Conservation (phyloP, 495 filamentous ascomycete genomes). For the Rusavskia elegans region DNA sequence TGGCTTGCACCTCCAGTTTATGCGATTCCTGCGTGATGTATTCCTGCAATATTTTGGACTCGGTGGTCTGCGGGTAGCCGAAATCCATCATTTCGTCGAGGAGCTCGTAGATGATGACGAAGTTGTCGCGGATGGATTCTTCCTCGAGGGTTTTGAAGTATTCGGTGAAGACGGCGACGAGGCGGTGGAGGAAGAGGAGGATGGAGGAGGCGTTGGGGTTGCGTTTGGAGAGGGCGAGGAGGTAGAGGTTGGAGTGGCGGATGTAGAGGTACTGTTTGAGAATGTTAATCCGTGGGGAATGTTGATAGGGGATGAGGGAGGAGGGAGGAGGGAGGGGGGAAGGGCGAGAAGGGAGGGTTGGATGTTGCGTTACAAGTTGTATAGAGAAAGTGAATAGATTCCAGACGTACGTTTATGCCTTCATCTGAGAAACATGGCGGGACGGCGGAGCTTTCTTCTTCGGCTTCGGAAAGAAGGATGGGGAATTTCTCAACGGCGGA, state of each 20-base stretch:
- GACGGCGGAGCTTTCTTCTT: conserved; percentile 97
- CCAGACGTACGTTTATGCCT: conserved; percentile 76
- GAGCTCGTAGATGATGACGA: conserved; percentile 97
- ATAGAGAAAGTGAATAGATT: background rate
- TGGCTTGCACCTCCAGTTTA: conserved; percentile 93
- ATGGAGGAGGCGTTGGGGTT: conserved; percentile 99
- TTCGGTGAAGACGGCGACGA: conserved; percentile 98
- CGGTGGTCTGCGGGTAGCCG: conserved; percentile 97
- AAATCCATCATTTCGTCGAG: conserved; percentile 99
- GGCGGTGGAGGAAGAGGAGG: conserved; percentile 91
- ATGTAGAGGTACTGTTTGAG: conserved; percentile 85
- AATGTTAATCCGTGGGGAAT: background rate
- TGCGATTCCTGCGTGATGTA: conserved; percentile 99
- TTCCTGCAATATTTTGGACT: conserved; percentile 98
- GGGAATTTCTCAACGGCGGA: conserved; percentile 98
- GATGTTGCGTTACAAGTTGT: too few species aligned
- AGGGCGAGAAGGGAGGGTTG: conserved; percentile 5
- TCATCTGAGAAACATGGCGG: conserved; percentile 98
- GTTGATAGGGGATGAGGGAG: background rate
- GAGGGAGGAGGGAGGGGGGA: background rate
- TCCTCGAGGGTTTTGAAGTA: conserved; percentile 99
- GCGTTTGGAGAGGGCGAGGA: conserved; percentile 93
- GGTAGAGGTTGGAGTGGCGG: conserved; percentile 97
- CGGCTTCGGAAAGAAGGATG: conserved; percentile 89
- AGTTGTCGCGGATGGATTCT: conserved; percentile 98